phyloP scores from a whole-genome alignment of 2,329 filamentous ascomycete species.

The Penicillium sp. region DNA sequence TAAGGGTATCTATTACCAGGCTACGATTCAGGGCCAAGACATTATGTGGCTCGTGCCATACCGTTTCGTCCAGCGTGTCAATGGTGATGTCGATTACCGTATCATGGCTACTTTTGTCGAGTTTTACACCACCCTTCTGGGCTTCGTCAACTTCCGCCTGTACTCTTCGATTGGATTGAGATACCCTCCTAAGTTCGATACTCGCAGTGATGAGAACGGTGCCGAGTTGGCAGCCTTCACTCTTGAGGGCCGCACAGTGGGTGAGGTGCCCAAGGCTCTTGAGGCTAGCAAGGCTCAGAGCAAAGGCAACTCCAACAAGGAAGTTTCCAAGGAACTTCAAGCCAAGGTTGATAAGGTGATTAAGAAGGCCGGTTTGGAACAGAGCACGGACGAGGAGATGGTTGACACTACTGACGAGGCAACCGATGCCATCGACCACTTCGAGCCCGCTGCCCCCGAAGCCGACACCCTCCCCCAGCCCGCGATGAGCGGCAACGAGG shows the following conservation, averaged over 20 bases:
- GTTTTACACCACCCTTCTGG: constrained; percentile 94
- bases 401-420: constrained; percentile 50
- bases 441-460: constrained; percentile 78
- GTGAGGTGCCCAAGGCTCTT: constrained; percentile 50
- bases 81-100: constrained; percentile 92
- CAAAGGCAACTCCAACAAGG: constrained; percentile 50
- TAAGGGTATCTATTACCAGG: constrained; percentile 99
- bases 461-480: constrained; percentile 87
- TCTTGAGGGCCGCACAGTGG: constrained; percentile 70
- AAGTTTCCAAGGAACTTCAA: constrained; percentile 69
- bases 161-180: constrained; percentile 90
- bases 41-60: constrained; percentile 97
- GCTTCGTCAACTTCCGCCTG: constrained; percentile 93
- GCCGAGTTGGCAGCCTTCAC: constrained; percentile 90
- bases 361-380: constrained; percentile 42
- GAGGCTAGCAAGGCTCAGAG: constrained; percentile 55
- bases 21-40: constrained; percentile 94
- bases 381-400: constrained; percentile 45
- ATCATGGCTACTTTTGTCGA: constrained; percentile 99
- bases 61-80: constrained; percentile 92
- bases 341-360: constrained; percentile 62
- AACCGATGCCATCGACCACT: constrained; percentile 78
- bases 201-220: constrained; percentile 79
- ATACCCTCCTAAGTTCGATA: constrained; percentile 93
- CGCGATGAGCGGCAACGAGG: constrained; percentile 62